Percentiles rank a stretch among this genome's conserved stretches.
Conservation (phyloP, 1,284 basidiomycete species). For the Grifola frondosa region DNA sequence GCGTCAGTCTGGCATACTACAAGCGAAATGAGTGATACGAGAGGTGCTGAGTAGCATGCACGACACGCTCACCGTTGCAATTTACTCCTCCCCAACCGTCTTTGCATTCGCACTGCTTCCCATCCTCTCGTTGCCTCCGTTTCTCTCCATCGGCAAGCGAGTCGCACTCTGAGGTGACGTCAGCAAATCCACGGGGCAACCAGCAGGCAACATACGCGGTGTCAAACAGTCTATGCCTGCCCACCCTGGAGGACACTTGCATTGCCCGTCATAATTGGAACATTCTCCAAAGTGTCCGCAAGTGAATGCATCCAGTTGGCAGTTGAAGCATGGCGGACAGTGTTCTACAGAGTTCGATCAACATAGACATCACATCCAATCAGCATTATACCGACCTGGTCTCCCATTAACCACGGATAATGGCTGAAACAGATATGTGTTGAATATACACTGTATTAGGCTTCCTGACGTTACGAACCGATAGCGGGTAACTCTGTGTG, state of each 20-base stretch:
- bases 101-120: constrained; percentile 82
- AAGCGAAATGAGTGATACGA: background rate
- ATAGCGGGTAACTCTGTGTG: constrained; percentile 10
- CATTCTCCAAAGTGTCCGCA: constrained; percentile 88
- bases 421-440: constrained; percentile 10
- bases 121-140: constrained; percentile 76
- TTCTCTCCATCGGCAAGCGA: constrained; percentile 88
- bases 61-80: constrained; percentile 78
- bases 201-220: constrained; percentile 55
- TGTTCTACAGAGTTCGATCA: constrained; percentile 32
- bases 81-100: constrained; percentile 96
- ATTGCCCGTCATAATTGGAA: constrained; percentile 86
- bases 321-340: constrained; percentile 85
- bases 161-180: constrained; percentile 68
- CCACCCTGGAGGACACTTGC: constrained; percentile 88
- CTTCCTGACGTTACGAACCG: constrained; percentile 9
- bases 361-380: background rate
- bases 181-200: background rate
- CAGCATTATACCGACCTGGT: too few relatives aligned
- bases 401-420: constrained; percentile 18
- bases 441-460: background rate
- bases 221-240: constrained; percentile 87
- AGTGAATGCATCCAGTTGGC: constrained; percentile 76
- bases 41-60: background rate
- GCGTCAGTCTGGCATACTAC: constrained; percentile 83